Conservation (phyloP, 208 protist genomes). For the Trypanosoma lewisi region DNA sequence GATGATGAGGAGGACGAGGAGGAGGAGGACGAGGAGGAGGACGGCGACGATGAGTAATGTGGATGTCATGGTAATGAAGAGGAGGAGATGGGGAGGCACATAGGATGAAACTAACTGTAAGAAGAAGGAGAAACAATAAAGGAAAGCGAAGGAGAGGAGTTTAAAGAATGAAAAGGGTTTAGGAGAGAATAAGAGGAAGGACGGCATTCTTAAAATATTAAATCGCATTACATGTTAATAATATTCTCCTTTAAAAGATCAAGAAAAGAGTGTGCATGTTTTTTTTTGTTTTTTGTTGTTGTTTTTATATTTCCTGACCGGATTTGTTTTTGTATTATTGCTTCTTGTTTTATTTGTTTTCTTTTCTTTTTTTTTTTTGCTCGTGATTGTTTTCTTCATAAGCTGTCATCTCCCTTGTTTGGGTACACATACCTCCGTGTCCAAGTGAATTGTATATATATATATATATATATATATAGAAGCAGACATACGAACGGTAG, state of each 20-base stretch:
- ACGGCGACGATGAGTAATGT: conserved; percentile 23
- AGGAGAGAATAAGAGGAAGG: neutral
- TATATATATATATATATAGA: too few relatives aligned
- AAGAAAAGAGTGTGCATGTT: too few relatives aligned
- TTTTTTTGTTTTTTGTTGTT: neutral
- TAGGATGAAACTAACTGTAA: neutral
- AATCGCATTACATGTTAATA: neutral
- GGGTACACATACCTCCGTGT: neutral
- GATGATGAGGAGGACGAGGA: conserved; percentile 76
- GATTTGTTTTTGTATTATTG: conserved; percentile 1
- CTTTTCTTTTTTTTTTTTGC: conserved; percentile 9
- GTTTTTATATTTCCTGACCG: conserved; percentile 1
- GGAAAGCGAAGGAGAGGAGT: neutral
- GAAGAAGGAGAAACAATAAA: conserved; percentile 13
- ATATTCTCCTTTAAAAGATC: too few relatives aligned
- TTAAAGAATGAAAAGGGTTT: neutral
- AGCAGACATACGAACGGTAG: neutral
- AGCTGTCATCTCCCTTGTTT: conserved; percentile 2
- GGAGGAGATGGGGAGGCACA: neutral
- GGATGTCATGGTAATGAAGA: neutral
- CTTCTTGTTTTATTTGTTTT: conserved; percentile 7
- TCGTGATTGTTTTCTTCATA: neutral
- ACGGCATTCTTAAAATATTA: neutral
- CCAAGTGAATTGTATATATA: too few relatives aligned
- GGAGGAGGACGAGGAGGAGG: conserved; percentile 66